These are phyloP conservation scores for Colletotrichum shisoi DNA, from an alignment of 2,329 filamentous ascomycete genomes.

Conservation along the genomic window DNA sequence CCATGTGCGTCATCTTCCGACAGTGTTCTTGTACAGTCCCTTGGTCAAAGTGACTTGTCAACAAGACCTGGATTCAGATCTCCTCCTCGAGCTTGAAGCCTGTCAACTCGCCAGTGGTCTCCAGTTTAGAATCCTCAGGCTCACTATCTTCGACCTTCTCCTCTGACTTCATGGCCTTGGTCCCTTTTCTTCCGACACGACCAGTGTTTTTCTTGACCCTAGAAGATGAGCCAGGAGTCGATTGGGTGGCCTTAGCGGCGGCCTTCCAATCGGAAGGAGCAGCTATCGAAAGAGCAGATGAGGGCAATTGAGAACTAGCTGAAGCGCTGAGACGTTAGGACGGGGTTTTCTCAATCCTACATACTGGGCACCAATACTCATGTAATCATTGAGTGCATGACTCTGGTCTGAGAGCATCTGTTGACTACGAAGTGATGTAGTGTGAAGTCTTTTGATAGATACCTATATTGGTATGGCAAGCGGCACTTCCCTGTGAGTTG, in stretches of 20 bases:
- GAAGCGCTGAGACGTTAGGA: neutral
- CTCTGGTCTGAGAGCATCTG: neutral
- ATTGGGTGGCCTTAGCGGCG: neutral
- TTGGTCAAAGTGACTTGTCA: no score
- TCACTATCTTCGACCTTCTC: slow-evolving; percentile 37
- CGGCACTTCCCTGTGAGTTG: no score
- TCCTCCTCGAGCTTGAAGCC: neutral
- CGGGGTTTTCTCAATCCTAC: neutral
- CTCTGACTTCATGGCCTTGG: slow-evolving; percentile 41
- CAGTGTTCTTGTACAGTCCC: no score
- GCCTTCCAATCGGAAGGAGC: no score
- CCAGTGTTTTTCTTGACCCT: slow-evolving; percentile 38
- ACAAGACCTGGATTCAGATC: neutral
- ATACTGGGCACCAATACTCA: neutral
- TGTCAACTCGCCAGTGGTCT: slow-evolving; percentile 27
- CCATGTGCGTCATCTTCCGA: no score
- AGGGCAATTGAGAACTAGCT: neutral
- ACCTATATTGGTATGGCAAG: neutral
- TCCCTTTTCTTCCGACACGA: slow-evolving; percentile 39
- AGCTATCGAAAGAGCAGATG: neutral
- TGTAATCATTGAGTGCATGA: neutral
- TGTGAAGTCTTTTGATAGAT: accelerated
- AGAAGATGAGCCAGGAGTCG: slow-evolving; percentile 15
- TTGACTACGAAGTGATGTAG: neutral
- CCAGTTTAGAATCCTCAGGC: neutral